A percentile compares a stretch with the other conserved stretches of the same genome.
Evolutionary conservation across 768 basidiomycete species (phyloP).

Genomic region (Hypsizygus marmoreus): DNA sequence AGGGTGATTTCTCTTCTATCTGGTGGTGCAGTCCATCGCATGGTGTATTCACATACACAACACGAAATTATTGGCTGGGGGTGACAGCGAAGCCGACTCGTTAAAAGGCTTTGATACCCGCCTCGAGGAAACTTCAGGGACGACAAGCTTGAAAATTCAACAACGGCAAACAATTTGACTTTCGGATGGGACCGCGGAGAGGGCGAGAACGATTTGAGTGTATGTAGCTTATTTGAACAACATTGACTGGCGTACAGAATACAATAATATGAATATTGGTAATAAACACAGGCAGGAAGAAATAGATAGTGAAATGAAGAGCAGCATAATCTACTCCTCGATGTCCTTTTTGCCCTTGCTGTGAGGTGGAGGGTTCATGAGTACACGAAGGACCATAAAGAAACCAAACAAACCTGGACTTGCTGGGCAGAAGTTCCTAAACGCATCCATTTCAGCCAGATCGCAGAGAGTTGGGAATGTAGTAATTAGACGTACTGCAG

Average conservation of each 20-base stretch:
- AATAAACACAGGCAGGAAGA: constrained; percentile 21
- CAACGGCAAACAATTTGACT: neutral
- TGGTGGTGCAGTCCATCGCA: constrained; percentile 68
- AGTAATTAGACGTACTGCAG: constrained; percentile 33
- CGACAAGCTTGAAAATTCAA: constrained; percentile 4
- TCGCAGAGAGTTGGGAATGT: neutral
- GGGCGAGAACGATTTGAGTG: neutral
- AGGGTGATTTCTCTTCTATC: constrained; percentile 75
- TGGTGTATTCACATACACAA: too few species aligned
- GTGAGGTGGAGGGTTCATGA: constrained; percentile 2
- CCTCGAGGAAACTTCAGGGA: too few species aligned
- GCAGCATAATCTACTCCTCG: constrained; percentile 31
- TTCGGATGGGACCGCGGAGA: too few species aligned
- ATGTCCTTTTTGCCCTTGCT: constrained; percentile 44
- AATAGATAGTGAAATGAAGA: constrained; percentile 14
- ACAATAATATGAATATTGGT: constrained; percentile 16
- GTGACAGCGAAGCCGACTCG: too few species aligned
- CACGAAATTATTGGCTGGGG: neutral
- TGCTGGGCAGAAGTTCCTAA: constrained; percentile 44
- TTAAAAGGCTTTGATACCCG: neutral
- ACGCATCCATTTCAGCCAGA: constrained; percentile 7
- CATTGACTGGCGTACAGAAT: constrained; percentile 16
- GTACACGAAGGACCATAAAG: neutral
- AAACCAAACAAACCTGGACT: constrained; percentile 31
- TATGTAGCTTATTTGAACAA: constrained; percentile 18